phyloP scores from a whole-genome alignment of 164 flowering plant genomes.

The Vitis rupestris region DNA sequence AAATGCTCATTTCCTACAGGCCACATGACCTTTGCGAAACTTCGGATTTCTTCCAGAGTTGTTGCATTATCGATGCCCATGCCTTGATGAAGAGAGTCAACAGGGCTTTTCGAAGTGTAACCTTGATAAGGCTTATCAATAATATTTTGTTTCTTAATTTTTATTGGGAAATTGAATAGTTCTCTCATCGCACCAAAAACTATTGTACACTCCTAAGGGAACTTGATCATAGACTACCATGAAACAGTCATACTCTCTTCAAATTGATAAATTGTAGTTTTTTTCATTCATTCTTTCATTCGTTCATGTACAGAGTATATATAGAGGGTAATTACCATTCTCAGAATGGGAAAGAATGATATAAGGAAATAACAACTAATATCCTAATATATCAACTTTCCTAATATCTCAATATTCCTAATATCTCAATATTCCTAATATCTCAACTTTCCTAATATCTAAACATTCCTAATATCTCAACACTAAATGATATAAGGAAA shows the following conservation, averaged over 20 bases:
- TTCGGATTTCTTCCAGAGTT: background rate
- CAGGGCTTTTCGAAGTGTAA: background rate
- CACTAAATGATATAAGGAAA: no score
- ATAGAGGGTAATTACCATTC: no score
- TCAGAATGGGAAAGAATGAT: no score
- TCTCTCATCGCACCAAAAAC: constrained; percentile 5
- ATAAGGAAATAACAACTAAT: no score
- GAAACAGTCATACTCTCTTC: constrained; percentile 23
- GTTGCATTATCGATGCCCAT: constrained; percentile 25
- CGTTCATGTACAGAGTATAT: no score
- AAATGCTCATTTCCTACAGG: constrained; percentile 31
- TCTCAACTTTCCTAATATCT: no score
- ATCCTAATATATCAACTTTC: no score
- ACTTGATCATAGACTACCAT: constrained; percentile 11
- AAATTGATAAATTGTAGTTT: no score
- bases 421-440: no score
- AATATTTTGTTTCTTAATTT: constrained; percentile 23
- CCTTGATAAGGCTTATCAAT: constrained; percentile 18
- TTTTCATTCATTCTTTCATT: no score
- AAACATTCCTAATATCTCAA: no score
- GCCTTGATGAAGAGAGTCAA: constrained; percentile 25
- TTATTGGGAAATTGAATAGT: constrained; percentile 27
- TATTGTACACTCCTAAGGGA: background rate
- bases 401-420: no score
- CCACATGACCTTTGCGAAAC: constrained; percentile 37